Evolutionary conservation across 2,329 filamentous ascomycete genomes (phyloP).

Genomic region (Monosporascus sp.): DNA sequence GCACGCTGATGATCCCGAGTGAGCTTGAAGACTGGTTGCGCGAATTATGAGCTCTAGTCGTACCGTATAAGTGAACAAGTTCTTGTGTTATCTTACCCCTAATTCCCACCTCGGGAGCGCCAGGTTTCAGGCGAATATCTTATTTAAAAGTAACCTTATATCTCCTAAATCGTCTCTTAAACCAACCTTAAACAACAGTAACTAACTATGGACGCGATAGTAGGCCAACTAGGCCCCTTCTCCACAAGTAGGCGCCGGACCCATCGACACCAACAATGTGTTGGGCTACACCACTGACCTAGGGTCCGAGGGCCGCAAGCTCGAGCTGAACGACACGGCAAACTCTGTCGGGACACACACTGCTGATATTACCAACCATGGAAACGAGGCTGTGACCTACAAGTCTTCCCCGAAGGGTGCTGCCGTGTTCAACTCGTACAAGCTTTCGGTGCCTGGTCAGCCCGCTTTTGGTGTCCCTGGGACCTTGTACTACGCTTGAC

Average conservation of each 20-base stretch:
- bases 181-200: no score
- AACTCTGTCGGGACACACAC: conserved; percentile 28
- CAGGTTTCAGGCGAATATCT: no score
- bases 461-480: conserved; percentile 6
- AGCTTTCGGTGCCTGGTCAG: conserved; percentile 4
- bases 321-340: conserved; percentile 39
- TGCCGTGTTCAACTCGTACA: conserved; percentile 16
- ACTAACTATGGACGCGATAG: conserved; percentile 15
- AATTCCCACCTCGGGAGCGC: no score
- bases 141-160: no score
- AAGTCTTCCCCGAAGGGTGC: conserved; percentile 23
- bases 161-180: no score
- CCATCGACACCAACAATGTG: conserved; percentile 32
- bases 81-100: no score
- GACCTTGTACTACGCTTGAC: conserved; percentile 10
- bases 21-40: conserved; percentile 16
- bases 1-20: conserved; percentile 17
- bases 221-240: conserved; percentile 31
- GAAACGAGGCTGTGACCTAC: conserved; percentile 29
- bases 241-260: conserved; percentile 35
- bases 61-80: no score
- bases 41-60: conserved; percentile 26
- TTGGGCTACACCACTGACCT: conserved; percentile 31
- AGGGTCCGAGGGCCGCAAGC: conserved; percentile 31
- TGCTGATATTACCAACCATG: conserved; percentile 35